A percentile compares a stretch with the other conserved stretches of the same genome.
Evolutionary conservation across 2,329 filamentous ascomycete species (phyloP).

Genomic region (Cercospora nicotianae): DNA sequence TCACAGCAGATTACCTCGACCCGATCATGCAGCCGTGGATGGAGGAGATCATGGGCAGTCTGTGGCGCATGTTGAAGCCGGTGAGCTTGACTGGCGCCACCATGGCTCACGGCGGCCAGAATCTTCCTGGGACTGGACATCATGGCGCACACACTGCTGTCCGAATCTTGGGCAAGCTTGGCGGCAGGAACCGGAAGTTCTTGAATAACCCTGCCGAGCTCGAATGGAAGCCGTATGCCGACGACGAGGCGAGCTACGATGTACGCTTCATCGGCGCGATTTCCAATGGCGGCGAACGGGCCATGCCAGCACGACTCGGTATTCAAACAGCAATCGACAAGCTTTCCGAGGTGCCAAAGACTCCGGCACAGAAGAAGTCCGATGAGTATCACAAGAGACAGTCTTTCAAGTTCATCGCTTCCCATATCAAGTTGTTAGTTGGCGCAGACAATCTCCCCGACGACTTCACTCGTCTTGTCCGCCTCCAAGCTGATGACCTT

Average conservation of each 20-base stretch:
- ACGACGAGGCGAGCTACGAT: slow-evolving; percentile 85
- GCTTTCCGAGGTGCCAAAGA: slow-evolving; percentile 75
- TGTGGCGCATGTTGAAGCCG: slow-evolving; percentile 93
- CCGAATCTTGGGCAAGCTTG: slow-evolving; percentile 93
- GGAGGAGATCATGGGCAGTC: slow-evolving; percentile 94
- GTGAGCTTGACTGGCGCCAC: slow-evolving; percentile 71
- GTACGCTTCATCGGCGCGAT: slow-evolving; percentile 86
- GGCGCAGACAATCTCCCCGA: slow-evolving; percentile 86
- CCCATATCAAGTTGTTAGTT: slow-evolving; percentile 87
- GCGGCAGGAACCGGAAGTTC: slow-evolving; percentile 92
- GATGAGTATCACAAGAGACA: slow-evolving; percentile 92
- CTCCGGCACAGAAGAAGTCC: slow-evolving; percentile 60
- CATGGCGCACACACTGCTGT: slow-evolving; percentile 98
- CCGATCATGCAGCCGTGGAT: slow-evolving; percentile 99
- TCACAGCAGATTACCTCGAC: slow-evolving; percentile 96
- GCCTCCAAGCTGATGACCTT: slow-evolving; percentile 86
- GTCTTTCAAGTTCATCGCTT: slow-evolving; percentile 80
- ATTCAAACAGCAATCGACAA: slow-evolving; percentile 87
- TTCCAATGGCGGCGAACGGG: slow-evolving; percentile 64
- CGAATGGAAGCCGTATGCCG: slow-evolving; percentile 78
- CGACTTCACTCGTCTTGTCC: slow-evolving; percentile 78
- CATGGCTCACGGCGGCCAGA: slow-evolving; percentile 22
- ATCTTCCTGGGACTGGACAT: slow-evolving; percentile 52
- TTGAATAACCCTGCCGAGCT: slow-evolving; percentile 87
- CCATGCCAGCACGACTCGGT: slow-evolving; percentile 83